phyloP scores from a whole-genome alignment of 139 green algal genomes.

The Coelastrella sp. region DNA sequence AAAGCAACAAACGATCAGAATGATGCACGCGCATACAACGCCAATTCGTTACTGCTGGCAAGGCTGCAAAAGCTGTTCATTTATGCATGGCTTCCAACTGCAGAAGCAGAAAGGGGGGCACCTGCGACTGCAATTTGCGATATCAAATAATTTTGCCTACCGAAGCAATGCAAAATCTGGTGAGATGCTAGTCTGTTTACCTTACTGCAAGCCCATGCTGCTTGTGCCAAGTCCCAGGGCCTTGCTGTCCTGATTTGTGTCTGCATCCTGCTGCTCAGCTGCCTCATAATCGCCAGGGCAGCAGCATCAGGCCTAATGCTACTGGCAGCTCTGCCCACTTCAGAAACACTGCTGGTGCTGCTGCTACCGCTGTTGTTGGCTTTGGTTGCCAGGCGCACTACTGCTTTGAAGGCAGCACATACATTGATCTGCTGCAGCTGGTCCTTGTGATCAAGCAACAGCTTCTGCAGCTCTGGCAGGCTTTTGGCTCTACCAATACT shows the following conservation, averaged over 20 bases:
- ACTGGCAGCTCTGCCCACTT: neutral
- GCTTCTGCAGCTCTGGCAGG: constrained; percentile 10
- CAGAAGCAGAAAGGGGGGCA: too few species aligned
- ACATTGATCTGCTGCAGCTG: constrained; percentile 35
- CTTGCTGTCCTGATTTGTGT: neutral
- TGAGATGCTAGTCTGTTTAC: neutral
- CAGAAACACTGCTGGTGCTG: neutral
- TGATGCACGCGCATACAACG: too few species aligned
- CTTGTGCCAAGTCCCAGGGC: constrained; percentile 31
- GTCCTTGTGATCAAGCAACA: constrained; percentile 23
- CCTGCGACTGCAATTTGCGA: too few species aligned
- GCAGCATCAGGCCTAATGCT: neutral
- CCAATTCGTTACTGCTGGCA: too few species aligned
- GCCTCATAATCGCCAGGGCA: constrained; percentile 8
- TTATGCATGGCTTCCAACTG: too few species aligned
- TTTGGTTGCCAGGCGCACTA: constrained; percentile 1
- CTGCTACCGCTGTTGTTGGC: neutral
- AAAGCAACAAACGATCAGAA: too few species aligned
- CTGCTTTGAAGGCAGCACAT: constrained; percentile 34
- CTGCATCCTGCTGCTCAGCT: constrained; percentile 34
- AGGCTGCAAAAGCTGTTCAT: too few species aligned
- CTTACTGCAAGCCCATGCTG: constrained; percentile 43
- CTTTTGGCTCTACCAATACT: neutral
- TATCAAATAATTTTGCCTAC: too few species aligned
- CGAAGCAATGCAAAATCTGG: too few species aligned